Conservation (phyloP, 192 early-diverging fungal species). For the Entomortierella chlamydospora region DNA sequence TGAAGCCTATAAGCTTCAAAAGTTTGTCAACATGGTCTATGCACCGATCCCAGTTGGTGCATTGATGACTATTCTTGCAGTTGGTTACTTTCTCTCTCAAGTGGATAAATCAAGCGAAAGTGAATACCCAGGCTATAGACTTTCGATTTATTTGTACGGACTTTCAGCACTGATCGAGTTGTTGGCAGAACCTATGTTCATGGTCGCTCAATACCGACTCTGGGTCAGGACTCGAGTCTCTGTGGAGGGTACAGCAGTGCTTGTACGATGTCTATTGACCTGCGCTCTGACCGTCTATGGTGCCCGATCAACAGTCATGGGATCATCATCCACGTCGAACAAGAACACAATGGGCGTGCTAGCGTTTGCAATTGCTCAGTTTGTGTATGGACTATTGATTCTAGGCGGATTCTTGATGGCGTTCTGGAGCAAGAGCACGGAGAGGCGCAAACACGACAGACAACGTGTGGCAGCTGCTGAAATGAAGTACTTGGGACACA, state of each 20-base stretch:
- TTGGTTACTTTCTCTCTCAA: slow-evolving; percentile 63
- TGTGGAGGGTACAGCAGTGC: slow-evolving; percentile 85
- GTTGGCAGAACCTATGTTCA: slow-evolving; percentile 86
- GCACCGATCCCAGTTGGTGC: slow-evolving; percentile 73
- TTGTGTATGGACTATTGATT: slow-evolving; percentile 76
- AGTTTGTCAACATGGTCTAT: slow-evolving; percentile 79
- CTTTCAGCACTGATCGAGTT: slow-evolving; percentile 86
- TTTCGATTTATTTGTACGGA: slow-evolving; percentile 74
- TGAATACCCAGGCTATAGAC: slow-evolving; percentile 61
- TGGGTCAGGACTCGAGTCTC: slow-evolving; percentile 83
- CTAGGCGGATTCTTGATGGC: slow-evolving; percentile 63
- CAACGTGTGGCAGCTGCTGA: slow-evolving; percentile 11
- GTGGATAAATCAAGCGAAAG: slow-evolving; percentile 24
- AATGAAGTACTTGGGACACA: slow-evolving; percentile 18
- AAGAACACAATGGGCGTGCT: slow-evolving; percentile 68
- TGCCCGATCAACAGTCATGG: slow-evolving; percentile 19
- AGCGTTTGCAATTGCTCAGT: slow-evolving; percentile 85
- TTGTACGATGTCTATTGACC: slow-evolving; percentile 77
- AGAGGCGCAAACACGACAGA: slow-evolving; percentile 11
- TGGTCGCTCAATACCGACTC: slow-evolving; percentile 74
- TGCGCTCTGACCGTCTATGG: slow-evolving; percentile 72
- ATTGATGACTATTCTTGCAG: slow-evolving; percentile 65
- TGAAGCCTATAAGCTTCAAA: slow-evolving; percentile 59
- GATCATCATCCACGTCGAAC: neutral
- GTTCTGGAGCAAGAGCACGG: slow-evolving; percentile 42